Percentiles rank a stretch among this genome's conserved stretches.
Evolutionary conservation across 106 monocot genomes (phyloP).

Genomic region (Acorus calamus): DNA sequence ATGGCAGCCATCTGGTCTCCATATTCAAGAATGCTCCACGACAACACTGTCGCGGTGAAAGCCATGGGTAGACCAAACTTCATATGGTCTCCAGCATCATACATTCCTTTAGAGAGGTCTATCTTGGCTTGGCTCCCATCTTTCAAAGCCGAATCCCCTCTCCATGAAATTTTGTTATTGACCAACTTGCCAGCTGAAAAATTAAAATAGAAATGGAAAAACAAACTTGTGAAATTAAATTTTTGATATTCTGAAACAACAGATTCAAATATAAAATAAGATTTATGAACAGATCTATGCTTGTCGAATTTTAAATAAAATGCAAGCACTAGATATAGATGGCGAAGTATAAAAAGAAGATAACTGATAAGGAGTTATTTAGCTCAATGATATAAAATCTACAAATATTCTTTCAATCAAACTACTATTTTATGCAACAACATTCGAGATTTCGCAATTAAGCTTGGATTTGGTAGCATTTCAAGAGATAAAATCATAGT

Average conservation of each 20-base stretch:
- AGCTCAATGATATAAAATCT: too few species aligned
- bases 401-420: too few species aligned
- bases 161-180: conserved; percentile 75
- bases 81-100: conserved; percentile 93
- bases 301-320: too few species aligned
- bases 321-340: background rate
- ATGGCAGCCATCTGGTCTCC: conserved; percentile 87
- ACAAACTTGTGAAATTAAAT: background rate
- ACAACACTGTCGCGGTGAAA: conserved; percentile 80
- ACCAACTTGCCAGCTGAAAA: conserved; percentile 82
- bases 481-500: too few species aligned
- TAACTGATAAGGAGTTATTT: too few species aligned
- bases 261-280: background rate
- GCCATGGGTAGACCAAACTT: conserved; percentile 96
- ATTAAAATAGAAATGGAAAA: background rate
- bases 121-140: conserved; percentile 62
- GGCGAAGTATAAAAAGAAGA: background rate
- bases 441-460: too few species aligned
- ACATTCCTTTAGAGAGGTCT: conserved; percentile 95
- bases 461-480: too few species aligned
- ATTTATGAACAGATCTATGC: too few species aligned
- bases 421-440: too few species aligned
- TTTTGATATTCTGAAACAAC: background rate
- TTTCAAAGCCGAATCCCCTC: conserved; percentile 72
- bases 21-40: conserved; percentile 90